phyloP scores from a whole-genome alignment of 2,329 filamentous ascomycete genomes.

The Alternaria tenuissima region DNA sequence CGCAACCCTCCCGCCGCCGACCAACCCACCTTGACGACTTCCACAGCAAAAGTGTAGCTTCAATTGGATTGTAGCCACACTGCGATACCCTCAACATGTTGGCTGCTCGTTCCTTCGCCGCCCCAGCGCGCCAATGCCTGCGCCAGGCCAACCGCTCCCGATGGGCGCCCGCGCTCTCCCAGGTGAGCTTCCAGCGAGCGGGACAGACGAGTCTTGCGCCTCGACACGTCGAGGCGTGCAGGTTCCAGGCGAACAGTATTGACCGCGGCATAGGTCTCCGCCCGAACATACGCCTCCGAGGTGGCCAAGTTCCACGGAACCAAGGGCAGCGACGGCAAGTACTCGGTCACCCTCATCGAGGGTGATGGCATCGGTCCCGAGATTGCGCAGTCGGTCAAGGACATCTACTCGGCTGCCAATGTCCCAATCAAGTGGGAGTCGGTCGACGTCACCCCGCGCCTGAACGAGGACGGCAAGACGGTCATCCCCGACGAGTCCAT shows the following conservation, averaged over 20 bases:
- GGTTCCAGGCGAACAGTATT: background rate
- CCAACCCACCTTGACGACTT: conserved; percentile 27
- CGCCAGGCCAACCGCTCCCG: conserved; percentile 65
- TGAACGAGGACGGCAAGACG: conserved; percentile 96
- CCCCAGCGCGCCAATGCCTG: conserved; percentile 81
- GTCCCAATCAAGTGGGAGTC: conserved; percentile 98
- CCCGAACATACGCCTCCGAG: conserved; percentile 64
- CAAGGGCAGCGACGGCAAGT: conserved; percentile 92
- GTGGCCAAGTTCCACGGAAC: conserved; percentile 94
- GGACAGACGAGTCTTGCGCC: background rate
- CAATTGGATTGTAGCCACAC: conserved; percentile 41
- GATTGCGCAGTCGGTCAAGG: conserved; percentile 97
- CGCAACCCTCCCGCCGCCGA: conserved; percentile 34
- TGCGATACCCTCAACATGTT: conserved; percentile 71
- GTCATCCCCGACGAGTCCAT: conserved; percentile 93
- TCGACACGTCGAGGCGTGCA: background rate
- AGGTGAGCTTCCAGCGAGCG: conserved; percentile 60
- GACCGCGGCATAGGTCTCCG: conserved; percentile 33
- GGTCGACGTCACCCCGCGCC: conserved; percentile 90
- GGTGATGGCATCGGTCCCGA: conserved; percentile 98
- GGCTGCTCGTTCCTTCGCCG: conserved; percentile 78
- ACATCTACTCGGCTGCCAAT: conserved; percentile 95
- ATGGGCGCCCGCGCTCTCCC: conserved; percentile 60
- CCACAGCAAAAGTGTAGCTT: conserved; percentile 45
- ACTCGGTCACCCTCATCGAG: conserved; percentile 95